phyloP scores from a whole-genome alignment of 2,329 filamentous ascomycete species.

The Simplicillium aogashimaense region DNA sequence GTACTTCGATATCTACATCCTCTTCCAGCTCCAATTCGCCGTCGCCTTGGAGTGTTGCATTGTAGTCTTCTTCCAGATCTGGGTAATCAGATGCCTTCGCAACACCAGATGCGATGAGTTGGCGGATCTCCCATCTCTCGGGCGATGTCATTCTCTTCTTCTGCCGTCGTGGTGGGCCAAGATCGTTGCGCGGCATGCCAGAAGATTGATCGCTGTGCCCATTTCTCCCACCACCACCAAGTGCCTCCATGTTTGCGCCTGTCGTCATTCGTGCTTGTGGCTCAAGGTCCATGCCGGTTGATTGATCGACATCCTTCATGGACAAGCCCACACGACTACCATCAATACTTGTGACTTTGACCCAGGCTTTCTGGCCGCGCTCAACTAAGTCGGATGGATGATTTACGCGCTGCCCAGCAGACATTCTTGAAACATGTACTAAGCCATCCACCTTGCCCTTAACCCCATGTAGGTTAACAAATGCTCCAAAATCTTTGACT shows the following conservation, averaged over 20 bases:
- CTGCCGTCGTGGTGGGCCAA: conserved; percentile 41
- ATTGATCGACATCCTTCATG: conserved; percentile 96
- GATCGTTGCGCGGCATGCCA: conserved; percentile 25
- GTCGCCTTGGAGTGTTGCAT: conserved; percentile 76
- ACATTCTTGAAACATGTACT: conserved; percentile 86
- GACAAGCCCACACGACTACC: conserved; percentile 74
- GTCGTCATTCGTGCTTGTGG: conserved; percentile 72
- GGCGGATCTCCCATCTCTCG: conserved; percentile 94
- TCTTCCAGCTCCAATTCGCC: conserved; percentile 87
- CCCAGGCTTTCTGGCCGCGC: conserved; percentile 74
- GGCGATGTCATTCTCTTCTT: conserved; percentile 95
- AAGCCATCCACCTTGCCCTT: conserved; percentile 84
- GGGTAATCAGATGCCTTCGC: conserved; percentile 90
- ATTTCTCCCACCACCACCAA: conserved; percentile 56
- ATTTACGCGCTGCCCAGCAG: conserved; percentile 75
- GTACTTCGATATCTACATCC: conserved; percentile 93
- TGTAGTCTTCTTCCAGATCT: conserved; percentile 88
- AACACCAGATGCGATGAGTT: conserved; percentile 90
- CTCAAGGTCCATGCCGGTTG: conserved; percentile 71
- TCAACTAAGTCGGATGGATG: conserved; percentile 83
- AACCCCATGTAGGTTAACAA: conserved; percentile 84
- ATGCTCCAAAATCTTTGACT: conserved; percentile 90
- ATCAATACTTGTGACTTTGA: conserved; percentile 86
- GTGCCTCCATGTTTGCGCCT: conserved; percentile 78
- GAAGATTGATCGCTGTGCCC: conserved; percentile 38